Evolutionary conservation across 2,329 filamentous ascomycete species (phyloP), one percentile per base, ranked within the genome.

Genomic region (Botryotinia calthae): DNA sequence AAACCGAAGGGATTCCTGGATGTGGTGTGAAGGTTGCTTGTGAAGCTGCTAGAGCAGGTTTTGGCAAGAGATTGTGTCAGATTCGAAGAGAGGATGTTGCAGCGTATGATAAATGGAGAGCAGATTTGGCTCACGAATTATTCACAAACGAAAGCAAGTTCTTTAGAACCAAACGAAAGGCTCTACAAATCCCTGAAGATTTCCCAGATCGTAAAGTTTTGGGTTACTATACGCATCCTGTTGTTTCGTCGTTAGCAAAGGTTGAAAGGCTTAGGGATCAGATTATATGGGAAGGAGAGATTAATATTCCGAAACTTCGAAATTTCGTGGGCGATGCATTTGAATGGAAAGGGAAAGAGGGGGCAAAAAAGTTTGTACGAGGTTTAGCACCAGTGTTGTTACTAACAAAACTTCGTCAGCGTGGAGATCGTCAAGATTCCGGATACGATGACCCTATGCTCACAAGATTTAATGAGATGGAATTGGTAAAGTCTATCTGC

Each of bases 11-110:
- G 0, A 91, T 99, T 25, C 90, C 93, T 0, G 92, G 93, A 6
- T 97, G 95, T 77, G 96, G 96, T 2, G 89, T 94, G 66, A 97
- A 95, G 79, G 86, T 95, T 18, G 95, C 96, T 0, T 96, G 93
- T 76, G 94, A 98, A 80, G 97, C 96, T 71, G 95, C 95, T 48
- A 89, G 89, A 78, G 96, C 94, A 70, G 94, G 95, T 0, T 98
- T 95, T 81, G 96, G 95, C 2, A 88, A 86, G 73, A 88, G 91
- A 51, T 83, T 98, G 6, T 95, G 92, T 80, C 85, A 83, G 2
- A 82, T 96, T 42, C 87, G 88, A 73, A 85, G 83, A 48, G 85
- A 87, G 8, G 90, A 95, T 77, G 82, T 82, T 3, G 83, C 82
- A 1, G 91, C 86, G 4, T 83, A 97, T 63, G 83, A 82, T 1